Evolutionary conservation across 805 yeast species (phyloP), one percentile per base, ranked within the genome.

Genomic region (Naumovozyma baii): DNA sequence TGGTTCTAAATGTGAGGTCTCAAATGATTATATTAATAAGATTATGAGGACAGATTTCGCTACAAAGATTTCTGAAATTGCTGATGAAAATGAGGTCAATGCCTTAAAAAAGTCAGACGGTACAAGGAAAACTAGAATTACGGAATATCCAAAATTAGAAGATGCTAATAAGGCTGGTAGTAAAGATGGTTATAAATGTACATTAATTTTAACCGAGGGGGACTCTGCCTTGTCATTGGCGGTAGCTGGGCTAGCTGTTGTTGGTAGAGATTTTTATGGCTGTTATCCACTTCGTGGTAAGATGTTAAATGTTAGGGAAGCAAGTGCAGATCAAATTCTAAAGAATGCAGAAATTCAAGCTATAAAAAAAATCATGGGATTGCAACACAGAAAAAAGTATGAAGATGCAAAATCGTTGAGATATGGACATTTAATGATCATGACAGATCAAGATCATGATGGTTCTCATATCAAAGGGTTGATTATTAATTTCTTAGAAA

Each of bases 371-470:
- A 92, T 92, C 51, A 83, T 92, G 68, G 98, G 98, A 16, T 68
- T 92, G 40, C 96, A 88, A 61, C 98, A 92, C 63, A 86, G 83
- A 52, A 90, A 86, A 63, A 70, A 69, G 33, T 92, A 92, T 57
- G 79, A 78, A 16, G 81, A 79, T 47, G 69, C 83, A 13, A 74
- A 74, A 41, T 78, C 81, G 3, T 68, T 92, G 46, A 77, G 98
- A 59, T 92, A 92, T 57, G 98, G 98, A 29, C 95, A 87, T 59
- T 74, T 92, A 38, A 92, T 92, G 97, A 87, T 92, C 58, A 92
- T 92, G 97, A 87, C 98, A 5, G 98, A 92, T 82, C 98, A 92
- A 66, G 98, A 92, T 85, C 95, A 88, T 52, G 98, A 92, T 72
- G 98, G 98, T 45, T 83, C 95, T 14, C 98, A 92, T 68, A 92